Evolutionary conservation across 441 rosid genomes (phyloP), one percentile per base, ranked within the genome.

Genomic region (Populus trichocarpa): DNA sequence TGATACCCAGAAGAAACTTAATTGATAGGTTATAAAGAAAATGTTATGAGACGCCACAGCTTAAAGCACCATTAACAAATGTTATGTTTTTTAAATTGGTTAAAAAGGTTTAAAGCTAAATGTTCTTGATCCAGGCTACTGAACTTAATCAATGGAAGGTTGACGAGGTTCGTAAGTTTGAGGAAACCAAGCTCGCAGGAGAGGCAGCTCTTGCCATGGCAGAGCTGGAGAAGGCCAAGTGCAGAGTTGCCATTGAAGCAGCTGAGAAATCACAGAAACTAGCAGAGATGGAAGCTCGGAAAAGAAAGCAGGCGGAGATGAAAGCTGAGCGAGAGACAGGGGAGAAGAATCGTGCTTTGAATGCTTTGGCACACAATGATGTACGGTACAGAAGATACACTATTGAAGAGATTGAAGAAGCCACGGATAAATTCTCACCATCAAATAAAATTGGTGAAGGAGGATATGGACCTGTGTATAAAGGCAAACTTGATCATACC

Each of bases 381-480:
- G 67, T 75, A 28, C 87, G 97, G 18, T 91, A 92, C 70, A 85
- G 93, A 81, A 92, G 77, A 83, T 92, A 92, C 76, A 65, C 83
- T 25, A 88, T 92, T 18, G 88, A 87, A 50, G 94, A 92, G 82
- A 90, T 92, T 3, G 93, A 92, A 85, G 89, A 76, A 75, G 95
- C 97, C 66, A 91, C 95, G 16, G 86, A 84, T 7, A 84, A 67
- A 5, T 92, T 92, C 74, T 57, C 86, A 1, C 75, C 71, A 8
- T 63, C 83, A 13, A 85, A 80, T 50, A 92, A 90, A 84, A 90
- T 92, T 70, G 97, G 97, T 12, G 95, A 91, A 85, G 97, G 97
- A 1, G 97, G 97, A 42, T 91, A 92, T 75, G 97, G 97, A 83
- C 97, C 93, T 5, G 97, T 92, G 42, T 92, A 84, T 79, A 86